Evolutionary conservation across 352 stramenopile species (phyloP), one percentile per base, ranked within the genome.

Genomic region (Hyaloperonospora arabidopsidis): DNA sequence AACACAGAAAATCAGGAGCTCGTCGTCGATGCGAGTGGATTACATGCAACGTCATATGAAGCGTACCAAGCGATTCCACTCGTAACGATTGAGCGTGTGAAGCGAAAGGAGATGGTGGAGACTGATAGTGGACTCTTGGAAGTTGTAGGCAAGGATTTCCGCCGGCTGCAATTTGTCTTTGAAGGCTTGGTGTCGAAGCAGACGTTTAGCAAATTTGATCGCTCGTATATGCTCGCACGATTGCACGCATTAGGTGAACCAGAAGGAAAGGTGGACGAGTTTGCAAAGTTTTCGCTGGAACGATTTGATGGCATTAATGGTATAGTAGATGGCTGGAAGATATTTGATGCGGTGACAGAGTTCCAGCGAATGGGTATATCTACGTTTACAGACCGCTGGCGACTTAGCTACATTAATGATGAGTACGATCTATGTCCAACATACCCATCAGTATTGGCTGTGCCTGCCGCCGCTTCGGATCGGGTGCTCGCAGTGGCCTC

Each of bases 121-220:
- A 85, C 65, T 0, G 80, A 93, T 48, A 86, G 62, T 29, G 82
- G 83, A 10, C 23, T 89, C 18, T 52, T 93, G 6, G 78, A 89
- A 43, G 51, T 93, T 32, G 62, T 87, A 11, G 84, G 79, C 53
- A 93, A 93, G 45, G 83, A 93, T 63, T 87, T 91, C 40, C 80
- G 83, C 3, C 80, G 77, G 32, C 56, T 89, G 7, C 80, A 89
- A 49, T 86, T 93, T 56, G 55, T 80, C 29, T 89, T 91, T 51
- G 68, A 77, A 44, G 79, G 80, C 2, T 64, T 93, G 14, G 77
- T 93, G 1, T 72, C 74, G 39, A 81, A 86, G 46, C 83, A 91
- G 39, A 89, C 79, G 21, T 93, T 89, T 57, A 84, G 72, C 43
- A 63, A 74, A 28, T 91, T 93, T 43, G 83, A 91, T 43, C 65